Evolutionary conservation across 345 rosid species (phyloP), one percentile per base, ranked within the genome.

Genomic region (Microcos paniculata): DNA sequence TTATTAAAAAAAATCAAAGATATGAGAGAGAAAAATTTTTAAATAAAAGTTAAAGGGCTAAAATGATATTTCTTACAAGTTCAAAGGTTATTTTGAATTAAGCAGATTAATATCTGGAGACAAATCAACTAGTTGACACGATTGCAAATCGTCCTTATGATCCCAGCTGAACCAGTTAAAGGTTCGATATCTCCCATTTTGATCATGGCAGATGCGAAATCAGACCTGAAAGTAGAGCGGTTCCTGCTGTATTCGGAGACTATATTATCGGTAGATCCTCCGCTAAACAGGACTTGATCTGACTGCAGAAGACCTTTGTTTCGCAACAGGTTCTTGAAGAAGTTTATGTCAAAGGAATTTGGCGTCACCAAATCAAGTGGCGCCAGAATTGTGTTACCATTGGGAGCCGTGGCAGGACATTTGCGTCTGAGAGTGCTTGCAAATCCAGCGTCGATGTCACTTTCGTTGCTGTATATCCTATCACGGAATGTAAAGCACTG

Each of bases 351-450:
- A 55, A 90, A 89, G 2, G 79, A 76, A 62, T 85, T 78, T 1
- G 92, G 87, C 5, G 92, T 88, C 48, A 85, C 87, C 78, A 82
- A 77, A 59, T 89, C 91, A 5, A 89, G 79, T 4, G 85, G 70
- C 21, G 90, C 83, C 73, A 84, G 24, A 26, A 57, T 85, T 4
- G 79, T 52, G 6, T 80, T 48, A 8, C 87, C 81, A 18, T 45
- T 15, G 26, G 45, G 31, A 10, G 78, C 68, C 3, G 53, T 57
- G 2, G 72, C 76, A 0, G 88, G 89, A 67, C 92, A 90, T 0
- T 73, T 43, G 9, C 83, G 82, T 61, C 83, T 82, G 9, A 84
- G 89, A 1, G 84, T 82, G 77, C 73, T 73, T 0, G 88, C 80
- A 42, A 88, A 90, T 31, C 84, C 82, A 3, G 83, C 78, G 19